phyloP scores from a whole-genome alignment of 805 yeast genomes.

The Brettanomyces bruxellensis region DNA sequence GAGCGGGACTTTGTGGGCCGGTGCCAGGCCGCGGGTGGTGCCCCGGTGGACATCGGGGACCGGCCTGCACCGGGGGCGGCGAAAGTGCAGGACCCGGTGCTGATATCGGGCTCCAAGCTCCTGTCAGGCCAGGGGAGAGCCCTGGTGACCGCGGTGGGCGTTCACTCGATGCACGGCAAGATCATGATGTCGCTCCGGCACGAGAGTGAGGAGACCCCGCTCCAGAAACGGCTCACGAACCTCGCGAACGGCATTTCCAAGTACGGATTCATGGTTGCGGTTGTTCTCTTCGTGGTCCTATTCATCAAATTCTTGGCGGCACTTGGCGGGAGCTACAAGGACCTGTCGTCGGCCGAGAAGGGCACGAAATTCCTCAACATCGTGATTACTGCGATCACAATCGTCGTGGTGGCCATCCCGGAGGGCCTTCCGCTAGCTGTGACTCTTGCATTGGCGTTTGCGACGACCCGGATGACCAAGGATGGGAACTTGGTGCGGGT shows the following conservation, averaged over 20 bases:
- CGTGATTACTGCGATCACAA: slow-evolving; percentile 82
- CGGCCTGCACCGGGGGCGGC: slow-evolving; percentile 6
- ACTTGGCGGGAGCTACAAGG: slow-evolving; percentile 36
- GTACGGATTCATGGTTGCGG: slow-evolving; percentile 82
- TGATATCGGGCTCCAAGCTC: slow-evolving; percentile 87
- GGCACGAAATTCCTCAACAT: slow-evolving; percentile 80
- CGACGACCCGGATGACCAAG: slow-evolving; percentile 95
- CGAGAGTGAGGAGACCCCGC: slow-evolving; percentile 80
- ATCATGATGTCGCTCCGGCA: slow-evolving; percentile 73
- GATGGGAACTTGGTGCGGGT: slow-evolving; percentile 96
- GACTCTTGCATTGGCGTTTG: slow-evolving; percentile 92
- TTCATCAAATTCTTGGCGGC: slow-evolving; percentile 68
- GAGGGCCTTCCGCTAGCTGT: slow-evolving; percentile 98
- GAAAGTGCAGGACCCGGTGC: slow-evolving; percentile 61
- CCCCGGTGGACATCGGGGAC: slow-evolving; percentile 30
- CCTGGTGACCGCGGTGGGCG: slow-evolving; percentile 85
- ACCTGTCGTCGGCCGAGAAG: slow-evolving; percentile 54
- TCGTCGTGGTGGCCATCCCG: slow-evolving; percentile 97
- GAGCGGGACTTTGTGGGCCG: background rate
- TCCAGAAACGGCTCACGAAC: slow-evolving; percentile 70
- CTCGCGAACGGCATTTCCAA: slow-evolving; percentile 94
- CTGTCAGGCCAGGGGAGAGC: slow-evolving; percentile 82
- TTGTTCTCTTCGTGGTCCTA: slow-evolving; percentile 69
- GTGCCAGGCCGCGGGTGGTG: background rate
- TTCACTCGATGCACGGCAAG: slow-evolving; percentile 81